These are phyloP conservation scores for Rhodotorula sphaerocarpa DNA, from an alignment of 768 basidiomycete species.

Conservation along the genomic window DNA sequence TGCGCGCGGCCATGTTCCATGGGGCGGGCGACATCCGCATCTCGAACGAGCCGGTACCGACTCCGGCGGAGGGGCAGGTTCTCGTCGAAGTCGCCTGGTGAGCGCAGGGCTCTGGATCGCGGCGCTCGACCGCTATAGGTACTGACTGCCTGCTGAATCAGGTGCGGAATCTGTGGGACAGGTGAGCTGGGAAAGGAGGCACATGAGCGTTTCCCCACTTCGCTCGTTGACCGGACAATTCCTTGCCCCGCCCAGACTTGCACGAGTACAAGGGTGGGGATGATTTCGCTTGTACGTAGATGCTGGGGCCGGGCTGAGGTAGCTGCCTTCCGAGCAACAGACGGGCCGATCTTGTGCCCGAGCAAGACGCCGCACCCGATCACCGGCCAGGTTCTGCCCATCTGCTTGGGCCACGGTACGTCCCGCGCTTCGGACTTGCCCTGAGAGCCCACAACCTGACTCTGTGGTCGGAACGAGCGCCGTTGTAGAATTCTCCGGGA, in stretches of 20 bases:
- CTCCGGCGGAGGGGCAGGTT: constrained; percentile 42
- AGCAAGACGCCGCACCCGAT: constrained; percentile 43
- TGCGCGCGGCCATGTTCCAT: constrained; percentile 50
- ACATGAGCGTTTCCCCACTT: too few relatives aligned
- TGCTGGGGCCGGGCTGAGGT: too few relatives aligned
- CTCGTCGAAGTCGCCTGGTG: constrained; percentile 50
- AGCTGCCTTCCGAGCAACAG: not conserved
- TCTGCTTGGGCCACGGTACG: constrained; percentile 49
- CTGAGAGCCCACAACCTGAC: too few relatives aligned
- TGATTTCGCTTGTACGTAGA: not conserved
- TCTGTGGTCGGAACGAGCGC: constrained; percentile 8
- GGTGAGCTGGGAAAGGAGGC: not conserved
- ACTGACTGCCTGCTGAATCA: not conserved
- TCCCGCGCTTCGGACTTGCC: too few relatives aligned
- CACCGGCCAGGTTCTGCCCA: constrained; percentile 46
- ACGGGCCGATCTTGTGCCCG: constrained; percentile 42
- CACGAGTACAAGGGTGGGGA: constrained; percentile 46
- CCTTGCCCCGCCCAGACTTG: constrained; percentile 27
- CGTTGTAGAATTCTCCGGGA: constrained; percentile 27
- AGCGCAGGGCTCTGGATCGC: too few relatives aligned
- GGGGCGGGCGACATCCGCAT: constrained; percentile 48
- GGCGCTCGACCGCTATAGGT: too few relatives aligned
- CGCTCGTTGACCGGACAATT: not conserved
- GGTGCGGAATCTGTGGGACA: constrained; percentile 46
- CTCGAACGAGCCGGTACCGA: constrained; percentile 44